These are phyloP conservation scores for Aspergillus fumigatiaffinis DNA, from an alignment of 2,329 filamentous ascomycete species.

Conservation along the genomic window DNA sequence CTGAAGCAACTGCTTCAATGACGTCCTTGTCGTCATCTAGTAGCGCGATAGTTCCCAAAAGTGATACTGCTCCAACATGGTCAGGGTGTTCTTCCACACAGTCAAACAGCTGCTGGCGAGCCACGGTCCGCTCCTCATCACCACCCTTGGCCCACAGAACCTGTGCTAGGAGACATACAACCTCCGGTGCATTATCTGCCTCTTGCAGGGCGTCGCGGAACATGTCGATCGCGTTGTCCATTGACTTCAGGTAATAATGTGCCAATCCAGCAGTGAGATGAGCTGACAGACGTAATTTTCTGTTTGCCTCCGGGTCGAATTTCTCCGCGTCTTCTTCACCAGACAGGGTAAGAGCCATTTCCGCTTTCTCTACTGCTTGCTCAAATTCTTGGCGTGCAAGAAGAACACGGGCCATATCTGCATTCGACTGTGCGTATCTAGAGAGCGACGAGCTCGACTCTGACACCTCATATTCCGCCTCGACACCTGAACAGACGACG, in stretches of 20 bases:
- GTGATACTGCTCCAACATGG: constrained; percentile 73
- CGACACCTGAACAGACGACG: constrained; percentile 64
- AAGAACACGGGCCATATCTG: constrained; percentile 80
- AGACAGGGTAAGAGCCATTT: constrained; percentile 73
- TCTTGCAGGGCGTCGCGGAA: constrained; percentile 79
- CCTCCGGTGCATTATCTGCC: constrained; percentile 71
- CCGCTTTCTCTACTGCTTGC: constrained; percentile 72
- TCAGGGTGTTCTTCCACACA: constrained; percentile 69
- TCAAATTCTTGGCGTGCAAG: constrained; percentile 65
- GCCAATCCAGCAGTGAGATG: constrained; percentile 83
- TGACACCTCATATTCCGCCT: constrained; percentile 77
- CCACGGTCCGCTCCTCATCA: constrained; percentile 68
- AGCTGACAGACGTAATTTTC: constrained; percentile 72
- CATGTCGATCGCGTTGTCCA: constrained; percentile 68
- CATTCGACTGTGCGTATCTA: constrained; percentile 75
- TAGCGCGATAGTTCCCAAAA: constrained; percentile 79
- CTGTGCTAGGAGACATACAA: constrained; percentile 82
- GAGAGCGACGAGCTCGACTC: constrained; percentile 72
- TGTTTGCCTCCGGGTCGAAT: constrained; percentile 57
- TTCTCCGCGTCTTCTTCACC: constrained; percentile 68
- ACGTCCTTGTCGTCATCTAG: constrained; percentile 76
- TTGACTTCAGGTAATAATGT: constrained; percentile 65
- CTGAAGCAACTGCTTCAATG: constrained; percentile 72
- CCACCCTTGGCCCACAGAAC: constrained; percentile 89
- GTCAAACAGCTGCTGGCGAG: constrained; percentile 74